phyloP scores from a whole-genome alignment of 2,329 filamentous ascomycete genomes.

The Hypoxylon sp. region DNA sequence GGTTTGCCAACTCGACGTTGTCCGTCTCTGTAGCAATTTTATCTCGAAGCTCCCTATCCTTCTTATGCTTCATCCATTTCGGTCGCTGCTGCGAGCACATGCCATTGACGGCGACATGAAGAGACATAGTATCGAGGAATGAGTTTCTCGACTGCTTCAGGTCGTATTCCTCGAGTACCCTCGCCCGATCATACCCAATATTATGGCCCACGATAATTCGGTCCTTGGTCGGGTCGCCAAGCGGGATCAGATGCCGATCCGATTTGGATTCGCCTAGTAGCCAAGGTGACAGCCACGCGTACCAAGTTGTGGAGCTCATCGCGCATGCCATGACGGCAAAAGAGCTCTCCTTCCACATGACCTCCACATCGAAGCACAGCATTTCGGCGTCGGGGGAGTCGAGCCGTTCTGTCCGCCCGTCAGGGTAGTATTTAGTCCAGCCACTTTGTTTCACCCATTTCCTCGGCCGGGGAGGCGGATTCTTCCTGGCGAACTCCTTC shows the following conservation, averaged over 20 bases:
- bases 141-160: slow-evolving; percentile 84
- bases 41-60: slow-evolving; percentile 85
- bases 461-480: slow-evolving; percentile 69
- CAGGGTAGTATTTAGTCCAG: slow-evolving; percentile 90
- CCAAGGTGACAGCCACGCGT: slow-evolving; percentile 97
- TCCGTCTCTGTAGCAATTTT: slow-evolving; percentile 79
- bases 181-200: slow-evolving; percentile 91
- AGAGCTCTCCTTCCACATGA: slow-evolving; percentile 92
- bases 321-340: slow-evolving; percentile 98
- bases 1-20: slow-evolving; percentile 74
- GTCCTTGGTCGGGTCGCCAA: slow-evolving; percentile 79
- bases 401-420: slow-evolving; percentile 77
- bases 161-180: slow-evolving; percentile 89
- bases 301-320: slow-evolving; percentile 90
- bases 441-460: slow-evolving; percentile 85
- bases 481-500: slow-evolving; percentile 75
- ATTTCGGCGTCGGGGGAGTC: slow-evolving; percentile 82
- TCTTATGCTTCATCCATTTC: slow-evolving; percentile 97
- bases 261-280: slow-evolving; percentile 83
- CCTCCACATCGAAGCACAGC: slow-evolving; percentile 95
- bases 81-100: slow-evolving; percentile 98
- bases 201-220: slow-evolving; percentile 94
- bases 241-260: slow-evolving; percentile 83
- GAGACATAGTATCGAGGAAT: slow-evolving; percentile 97
- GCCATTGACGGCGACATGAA: slow-evolving; percentile 97